Evolutionary conservation across 148 eudicot genomes (phyloP).

Genomic region (Limonium bicolor): DNA sequence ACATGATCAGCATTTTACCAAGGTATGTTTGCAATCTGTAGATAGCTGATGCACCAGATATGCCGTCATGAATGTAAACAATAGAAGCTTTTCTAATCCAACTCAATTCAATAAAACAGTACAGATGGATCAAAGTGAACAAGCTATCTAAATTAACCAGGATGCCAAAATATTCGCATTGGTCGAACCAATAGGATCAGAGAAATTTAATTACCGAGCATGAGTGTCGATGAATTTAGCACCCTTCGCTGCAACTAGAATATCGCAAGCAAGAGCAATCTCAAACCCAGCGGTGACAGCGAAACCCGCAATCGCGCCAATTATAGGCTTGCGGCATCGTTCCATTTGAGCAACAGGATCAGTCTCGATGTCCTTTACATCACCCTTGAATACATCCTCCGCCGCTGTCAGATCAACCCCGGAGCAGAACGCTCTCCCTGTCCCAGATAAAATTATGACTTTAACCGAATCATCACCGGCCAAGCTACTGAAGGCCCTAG

Average conservation of each 20-base stretch:
- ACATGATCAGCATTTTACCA: no score
- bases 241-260: slow-evolving; percentile 57
- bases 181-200: no score
- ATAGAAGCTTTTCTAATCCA: no score
- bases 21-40: no score
- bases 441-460: slow-evolving; percentile 67
- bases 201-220: slow-evolving; percentile 33
- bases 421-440: slow-evolving; percentile 82
- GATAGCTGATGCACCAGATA: no score
- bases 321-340: slow-evolving; percentile 56
- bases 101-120: no score
- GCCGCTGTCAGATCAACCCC: slow-evolving; percentile 88
- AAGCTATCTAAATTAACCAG: no score
- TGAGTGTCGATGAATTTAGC: slow-evolving; percentile 87
- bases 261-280: slow-evolving; percentile 86
- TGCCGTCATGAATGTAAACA: no score
- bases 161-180: no score
- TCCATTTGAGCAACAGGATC: slow-evolving; percentile 90
- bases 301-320: slow-evolving; percentile 73
- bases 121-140: no score
- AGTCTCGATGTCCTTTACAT: slow-evolving; percentile 49
- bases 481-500: slow-evolving; percentile 44
- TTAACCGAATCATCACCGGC: slow-evolving; percentile 47
- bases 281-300: slow-evolving; percentile 93
- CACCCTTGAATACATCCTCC: slow-evolving; percentile 85